Conservation (phyloP, 2,329 filamentous ascomycete species). For the Byssochlamys sp. region DNA sequence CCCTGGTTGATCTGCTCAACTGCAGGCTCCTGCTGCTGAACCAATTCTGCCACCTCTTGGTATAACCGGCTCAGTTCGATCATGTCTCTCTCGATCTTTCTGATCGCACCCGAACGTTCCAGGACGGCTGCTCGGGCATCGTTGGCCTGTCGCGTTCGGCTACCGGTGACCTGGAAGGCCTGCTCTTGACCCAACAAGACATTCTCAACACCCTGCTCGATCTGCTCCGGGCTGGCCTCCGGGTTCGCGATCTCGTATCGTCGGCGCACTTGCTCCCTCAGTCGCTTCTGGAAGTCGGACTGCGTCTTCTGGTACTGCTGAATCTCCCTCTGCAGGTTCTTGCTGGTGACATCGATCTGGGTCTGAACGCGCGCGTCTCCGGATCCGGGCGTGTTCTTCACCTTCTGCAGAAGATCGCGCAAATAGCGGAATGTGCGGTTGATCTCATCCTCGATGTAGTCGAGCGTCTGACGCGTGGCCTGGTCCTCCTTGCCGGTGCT, state of each 20-base stretch:
- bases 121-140: constrained; percentile 70
- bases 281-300: constrained; percentile 66
- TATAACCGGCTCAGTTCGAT: constrained; percentile 78
- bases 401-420: constrained; percentile 64
- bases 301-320: constrained; percentile 73
- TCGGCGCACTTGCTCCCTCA: constrained; percentile 73
- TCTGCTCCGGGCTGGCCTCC: constrained; percentile 67
- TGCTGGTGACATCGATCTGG: constrained; percentile 73
- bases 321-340: constrained; percentile 70
- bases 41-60: constrained; percentile 75
- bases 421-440: constrained; percentile 74
- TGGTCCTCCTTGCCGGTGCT: constrained; percentile 60
- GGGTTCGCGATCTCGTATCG: constrained; percentile 85
- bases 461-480: constrained; percentile 59
- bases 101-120: constrained; percentile 74
- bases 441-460: constrained; percentile 64
- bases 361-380: constrained; percentile 62
- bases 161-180: constrained; percentile 54
- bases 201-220: constrained; percentile 67
- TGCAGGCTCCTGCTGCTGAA: constrained; percentile 74
- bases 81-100: constrained; percentile 87
- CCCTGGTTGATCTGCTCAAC: constrained; percentile 76
- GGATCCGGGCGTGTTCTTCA: constrained; percentile 74
- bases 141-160: constrained; percentile 60
- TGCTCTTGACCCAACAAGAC: constrained; percentile 55